Base-by-base conservation (phyloP, 345 rosid species). In the Leavenworthia alabamica region DNA sequence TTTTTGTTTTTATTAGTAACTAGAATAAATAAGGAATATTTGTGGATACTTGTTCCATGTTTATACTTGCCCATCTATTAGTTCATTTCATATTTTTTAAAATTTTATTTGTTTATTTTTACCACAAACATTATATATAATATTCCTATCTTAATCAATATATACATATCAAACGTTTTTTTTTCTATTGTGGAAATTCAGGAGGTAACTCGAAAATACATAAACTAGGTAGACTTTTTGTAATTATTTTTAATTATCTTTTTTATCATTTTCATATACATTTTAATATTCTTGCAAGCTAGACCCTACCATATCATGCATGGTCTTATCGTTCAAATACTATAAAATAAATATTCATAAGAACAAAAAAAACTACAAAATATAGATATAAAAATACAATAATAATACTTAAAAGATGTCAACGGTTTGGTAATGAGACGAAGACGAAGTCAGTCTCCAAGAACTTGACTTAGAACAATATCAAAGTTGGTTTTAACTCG, bases 251-350 rank as follows among this genome's bases (percentile, higher is more conserved):
- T 19, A 29, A 40, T 24, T 9, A 11, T 42, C 1, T 33, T 35
- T 2, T 42, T 2, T 26, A 52, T 68, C 54, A 68, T 60, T 60
- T 68, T 60, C 32, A 33, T n/a, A n/a, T n/a, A n/a, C n/a, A n/a
- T n/a, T n/a, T n/a, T n/a, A n/a, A n/a, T n/a, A n/a, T n/a, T n/a
- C n/a, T n/a, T n/a, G n/a, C n/a, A 39, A 60, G 55, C 67, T 60
- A 68, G 61, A 60, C 61, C 67, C 73, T 60, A 68, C 62, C 67
- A 43, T 60, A 43, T 69, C 36, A 50, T 70, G n/a, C n/a, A n/a
- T n/a, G 63, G 43, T 20, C 58, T 62, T 45, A 55, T 54, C 68
- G 44, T 20, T 53, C 56, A 44, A 62, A 26, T 46, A 61, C 33
- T 62, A 10, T 14, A 54, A 36, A 12, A n/a, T 36, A 36, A 4